Evolutionary conservation across 352 stramenopile genomes (phyloP), one percentile per base, ranked within the genome.

Genomic region (Globisporangium splendens): DNA sequence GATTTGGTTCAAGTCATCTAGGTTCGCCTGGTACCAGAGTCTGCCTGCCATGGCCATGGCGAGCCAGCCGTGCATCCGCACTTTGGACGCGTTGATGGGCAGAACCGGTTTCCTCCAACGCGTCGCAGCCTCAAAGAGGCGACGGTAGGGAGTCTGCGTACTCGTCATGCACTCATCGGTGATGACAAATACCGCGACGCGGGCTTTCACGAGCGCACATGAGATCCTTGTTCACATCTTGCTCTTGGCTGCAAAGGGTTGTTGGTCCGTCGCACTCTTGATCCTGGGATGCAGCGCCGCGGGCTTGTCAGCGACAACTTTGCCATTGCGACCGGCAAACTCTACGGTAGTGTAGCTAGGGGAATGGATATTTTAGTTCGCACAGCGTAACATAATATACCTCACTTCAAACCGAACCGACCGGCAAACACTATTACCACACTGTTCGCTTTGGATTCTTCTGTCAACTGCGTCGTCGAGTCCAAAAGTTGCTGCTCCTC

Each of bases 21-120:
- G 49, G 20, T 75, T 66, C 3, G 82, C 71, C 50, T 83, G 66
- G 50, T 86, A 86, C 75, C 75, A 86, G 5, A 86, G 69, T 6
- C 72, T 61, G n/a, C 76, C 76, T 7, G 71, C 73, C 69, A 83
- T 79, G 1, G 62, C 69, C n/a, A 83, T 42, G 14, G 62, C 60
- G 8, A 86, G 46, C 75, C 76, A 86, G 1, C 71, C 65, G 8
- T 21, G 46, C 28, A 83, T 56, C 11, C 62, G 41, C 14, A 62
- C 59, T 3, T 63, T 65, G 7, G 72, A 46, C 15, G 71, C 67
- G 31, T 82, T 83, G 33, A 83, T 79, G 0, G 73, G 73, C 0
- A 86, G 48, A 12, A 82, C 48, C 1, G 67, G 65, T 35, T 73
- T 83, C 8, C 56, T 56, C 73, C 64, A 75, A 3, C 60, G 59